Evolutionary conservation across 148 eudicot species (phyloP).

Genomic region (Camellia japonica): DNA sequence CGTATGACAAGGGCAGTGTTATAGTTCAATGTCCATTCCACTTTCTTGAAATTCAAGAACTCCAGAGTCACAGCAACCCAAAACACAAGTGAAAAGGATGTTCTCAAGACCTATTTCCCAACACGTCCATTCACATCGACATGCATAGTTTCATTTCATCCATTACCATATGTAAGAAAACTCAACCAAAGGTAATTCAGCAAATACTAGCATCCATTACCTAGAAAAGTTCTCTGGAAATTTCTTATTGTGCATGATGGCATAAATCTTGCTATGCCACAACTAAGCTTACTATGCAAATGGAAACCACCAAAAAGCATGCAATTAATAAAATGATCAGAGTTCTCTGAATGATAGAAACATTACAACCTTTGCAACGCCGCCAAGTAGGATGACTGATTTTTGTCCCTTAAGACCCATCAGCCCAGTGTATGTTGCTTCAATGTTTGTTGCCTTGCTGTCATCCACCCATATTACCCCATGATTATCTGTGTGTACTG

Average conservation of each 20-base stretch:
- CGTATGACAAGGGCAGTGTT: no score
- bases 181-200: no score
- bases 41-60: no score
- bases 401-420: conserved; percentile 11
- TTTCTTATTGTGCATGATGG: neutral
- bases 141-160: neutral
- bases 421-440: conserved; percentile 16
- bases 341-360: neutral
- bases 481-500: conserved; percentile 11
- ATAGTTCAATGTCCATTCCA: no score
- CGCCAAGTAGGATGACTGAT: conserved; percentile 10
- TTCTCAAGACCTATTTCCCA: neutral
- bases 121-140: neutral
- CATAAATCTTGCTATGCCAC: neutral
- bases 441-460: conserved; percentile 19
- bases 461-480: conserved; percentile 22
- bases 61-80: neutral
- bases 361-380: conserved; percentile 15
- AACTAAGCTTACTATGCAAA: neutral
- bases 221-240: neutral
- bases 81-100: neutral
- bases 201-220: neutral
- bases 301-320: neutral
- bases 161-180: neutral
- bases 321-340: neutral